Conservation (phyloP, 805 yeast species). For the Isabelozyma rhagii region DNA sequence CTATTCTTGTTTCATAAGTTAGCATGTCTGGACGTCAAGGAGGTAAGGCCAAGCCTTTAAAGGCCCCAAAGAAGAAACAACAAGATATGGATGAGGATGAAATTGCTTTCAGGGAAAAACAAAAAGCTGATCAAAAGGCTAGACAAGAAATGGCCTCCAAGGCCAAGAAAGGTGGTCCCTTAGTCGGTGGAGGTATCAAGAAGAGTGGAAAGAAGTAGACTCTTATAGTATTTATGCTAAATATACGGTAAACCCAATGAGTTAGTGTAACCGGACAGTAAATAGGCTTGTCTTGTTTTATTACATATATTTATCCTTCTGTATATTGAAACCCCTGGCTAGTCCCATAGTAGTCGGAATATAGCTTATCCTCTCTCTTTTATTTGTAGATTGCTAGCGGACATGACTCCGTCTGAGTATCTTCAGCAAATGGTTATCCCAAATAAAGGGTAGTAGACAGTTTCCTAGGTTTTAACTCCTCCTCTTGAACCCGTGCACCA, state of each 20-base stretch:
- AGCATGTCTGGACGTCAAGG: constrained; percentile 95
- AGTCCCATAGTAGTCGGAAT: too few relatives aligned
- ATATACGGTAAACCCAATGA: too few relatives aligned
- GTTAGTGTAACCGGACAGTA: too few relatives aligned
- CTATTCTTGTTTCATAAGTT: neutral
- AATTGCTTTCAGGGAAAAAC: constrained; percentile 85
- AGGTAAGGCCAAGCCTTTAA: constrained; percentile 90
- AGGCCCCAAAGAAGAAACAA: constrained; percentile 78
- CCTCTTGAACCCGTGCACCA: neutral
- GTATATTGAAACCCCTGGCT: too few relatives aligned
- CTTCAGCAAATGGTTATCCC: too few relatives aligned
- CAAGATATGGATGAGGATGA: constrained; percentile 86
- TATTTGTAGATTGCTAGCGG: too few relatives aligned
- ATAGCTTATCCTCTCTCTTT: too few relatives aligned
- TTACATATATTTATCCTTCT: too few relatives aligned
- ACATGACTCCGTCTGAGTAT: too few relatives aligned
- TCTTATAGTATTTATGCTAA: too few relatives aligned
- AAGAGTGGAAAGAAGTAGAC: constrained; percentile 55
- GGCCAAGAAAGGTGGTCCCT: constrained; percentile 87
- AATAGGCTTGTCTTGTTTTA: too few relatives aligned
- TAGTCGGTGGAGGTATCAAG: constrained; percentile 93
- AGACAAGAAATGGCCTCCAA: constrained; percentile 85
- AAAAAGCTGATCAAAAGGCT: constrained; percentile 92
- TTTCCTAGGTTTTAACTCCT: neutral
- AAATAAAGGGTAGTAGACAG: too few relatives aligned